phyloP scores from a whole-genome alignment of 139 green algal species.

The Chlorella sp. region DNA sequence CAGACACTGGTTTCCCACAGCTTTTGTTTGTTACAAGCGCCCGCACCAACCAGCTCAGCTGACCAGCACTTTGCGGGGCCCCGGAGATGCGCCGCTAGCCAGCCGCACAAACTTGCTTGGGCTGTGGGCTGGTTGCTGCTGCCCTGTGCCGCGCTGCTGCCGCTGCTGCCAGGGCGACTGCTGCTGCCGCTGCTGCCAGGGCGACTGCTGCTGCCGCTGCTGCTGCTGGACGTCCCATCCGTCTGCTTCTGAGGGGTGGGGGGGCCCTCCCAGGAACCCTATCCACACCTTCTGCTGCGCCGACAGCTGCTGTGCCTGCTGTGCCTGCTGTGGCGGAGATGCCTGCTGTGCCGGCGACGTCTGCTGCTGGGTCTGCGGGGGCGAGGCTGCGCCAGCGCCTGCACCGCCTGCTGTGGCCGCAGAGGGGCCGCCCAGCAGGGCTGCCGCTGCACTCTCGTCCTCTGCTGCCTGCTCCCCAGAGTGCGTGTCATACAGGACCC shows the following conservation, averaged over 20 bases:
- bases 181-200: neutral
- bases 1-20: too few relatives aligned
- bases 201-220: neutral
- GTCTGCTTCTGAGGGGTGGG: neutral
- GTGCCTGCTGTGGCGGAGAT: neutral
- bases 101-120: constrained; percentile 1
- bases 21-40: neutral
- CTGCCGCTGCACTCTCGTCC: constrained; percentile 1
- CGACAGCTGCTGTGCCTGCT: neutral
- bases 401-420: neutral
- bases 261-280: neutral
- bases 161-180: neutral
- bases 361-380: neutral
- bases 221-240: neutral
- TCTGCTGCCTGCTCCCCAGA: neutral
- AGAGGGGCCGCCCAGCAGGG: neutral
- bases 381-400: neutral
- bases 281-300: constrained; percentile 19
- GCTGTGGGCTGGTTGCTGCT: neutral
- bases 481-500: constrained; percentile 9
- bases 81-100: neutral
- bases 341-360: neutral
- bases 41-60: constrained; percentile 4
- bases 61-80: constrained; percentile 3
- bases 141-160: neutral